Evolutionary conservation across 352 stramenopile species (phyloP), one percentile per base, ranked within the genome.

Genomic region (Chrysophaeum taylorii): DNA sequence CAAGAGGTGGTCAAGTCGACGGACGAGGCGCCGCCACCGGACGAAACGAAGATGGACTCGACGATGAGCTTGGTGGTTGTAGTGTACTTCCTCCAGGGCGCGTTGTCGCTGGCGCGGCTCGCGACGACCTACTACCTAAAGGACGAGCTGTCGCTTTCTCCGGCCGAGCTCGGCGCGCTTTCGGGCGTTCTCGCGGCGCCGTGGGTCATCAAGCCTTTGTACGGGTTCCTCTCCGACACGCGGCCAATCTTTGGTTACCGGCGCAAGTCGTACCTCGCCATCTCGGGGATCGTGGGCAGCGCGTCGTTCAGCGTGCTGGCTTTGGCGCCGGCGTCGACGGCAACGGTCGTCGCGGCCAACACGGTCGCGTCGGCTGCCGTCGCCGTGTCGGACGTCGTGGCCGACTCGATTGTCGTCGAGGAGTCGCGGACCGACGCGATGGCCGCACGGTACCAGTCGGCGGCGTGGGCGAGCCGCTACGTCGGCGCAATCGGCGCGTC

Each of bases 81-180:
- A 0, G 92, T 96, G 54, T 97, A 97, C 74, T 92, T 93, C 53
- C 88, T 95, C 0, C 90, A 97, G 74, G 93, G 93, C 27, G 94
- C 95, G 39, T 83, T 92, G 33, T 94, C 89, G 70, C 89, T 97
- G 41, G 92, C 90, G 35, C 78, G 81, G 38, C 76, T 97, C 16
- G 89, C 92, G 27, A 80, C 95, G 73, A 97, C 94, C 45, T 98
- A 96, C 77, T 94, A 97, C 60, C 88, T 98, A 41, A 98, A 98
- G 74, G 92, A 98, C 79, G 88, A 96, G 52, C 80, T 97, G 38
- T 81, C 94, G 70, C 83, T 98, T 33, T 87, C 92, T 69, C 91
- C 92, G 23, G 89, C 92, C 0, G 87, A 97, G 75, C 84, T 93
- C 37, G 89, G 92, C 70, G 92, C 90, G 48, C 82, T 97, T 25